Base-by-base conservation (phyloP, 73 alveolate species). In the Uronychia binucleata region DNA sequence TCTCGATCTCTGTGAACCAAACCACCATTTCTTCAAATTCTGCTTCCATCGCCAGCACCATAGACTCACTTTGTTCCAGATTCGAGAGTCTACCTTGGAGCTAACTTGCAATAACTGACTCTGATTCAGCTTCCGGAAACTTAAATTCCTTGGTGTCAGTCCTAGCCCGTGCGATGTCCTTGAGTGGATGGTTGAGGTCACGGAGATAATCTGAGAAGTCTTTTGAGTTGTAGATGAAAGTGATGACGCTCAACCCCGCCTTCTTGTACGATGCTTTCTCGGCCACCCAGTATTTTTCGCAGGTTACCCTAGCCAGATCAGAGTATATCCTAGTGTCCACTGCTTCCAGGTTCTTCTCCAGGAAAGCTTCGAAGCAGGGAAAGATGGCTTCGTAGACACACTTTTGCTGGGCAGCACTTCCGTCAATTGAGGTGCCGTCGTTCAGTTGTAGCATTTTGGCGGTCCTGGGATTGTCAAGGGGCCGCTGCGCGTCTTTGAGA, bases 1-100 rank as follows among this genome's bases (percentile, higher is more conserved):
- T 29, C 34, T 85, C 86, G 13, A 85, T 85, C 34, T 76, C 29
- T 1, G 82, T 77, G 31, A 85, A 67, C 91, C 91, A 85, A 0
- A 34, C 33, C 0, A 85, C 91, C 27, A 85, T 28, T 30, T 85
- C 75, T 31, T 77, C 91, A 77, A 85, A 85, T 77, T 85, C 91
- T 32, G 28, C 77, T 57, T 85, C 91, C 35, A 85, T 46, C 31
- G 29, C 30, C 26, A 75, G 86, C 25, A 30, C 31, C 57, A 81
- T 34, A 26, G 30, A 25, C 31, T 81, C 81, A 33, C 30, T 31
- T 31, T 29, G 31, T 27, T 28, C 28, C 67, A 81, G 28, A 1
- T 30, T 46, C 5, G 13, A 27, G 30, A 76, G 59, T 76, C 59
- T 76, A 35, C 35, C 28, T 77, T 0, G 5, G 60, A 85, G 83